Percentiles rank a stretch among this genome's conserved stretches.
Conservation (phyloP, 2,329 filamentous ascomycete species). For the Colletotrichum tamarilloi region DNA sequence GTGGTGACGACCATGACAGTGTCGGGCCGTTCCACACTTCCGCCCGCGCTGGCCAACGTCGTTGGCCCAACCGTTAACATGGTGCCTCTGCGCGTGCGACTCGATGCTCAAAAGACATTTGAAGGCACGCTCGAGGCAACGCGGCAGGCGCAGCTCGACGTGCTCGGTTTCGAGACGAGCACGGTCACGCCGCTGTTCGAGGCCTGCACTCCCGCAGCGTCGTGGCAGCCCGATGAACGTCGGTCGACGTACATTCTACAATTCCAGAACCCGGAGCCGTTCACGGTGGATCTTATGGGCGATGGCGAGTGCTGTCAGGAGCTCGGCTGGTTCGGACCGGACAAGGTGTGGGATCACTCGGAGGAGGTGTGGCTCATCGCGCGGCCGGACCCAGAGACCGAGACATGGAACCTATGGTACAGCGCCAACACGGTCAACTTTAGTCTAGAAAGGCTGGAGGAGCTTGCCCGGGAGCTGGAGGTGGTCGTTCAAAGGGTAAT, state of each 20-base stretch:
- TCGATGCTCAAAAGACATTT: slow-evolving; percentile 35
- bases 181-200: background rate
- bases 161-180: background rate
- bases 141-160: background rate
- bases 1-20: background rate
- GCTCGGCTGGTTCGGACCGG: background rate
- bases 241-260: background rate
- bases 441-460: background rate
- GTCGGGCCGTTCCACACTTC: background rate
- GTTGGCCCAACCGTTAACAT: slow-evolving; percentile 55
- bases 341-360: background rate
- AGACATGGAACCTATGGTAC: background rate
- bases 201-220: background rate
- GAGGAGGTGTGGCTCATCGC: background rate
- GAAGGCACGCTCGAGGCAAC: background rate
- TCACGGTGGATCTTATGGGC: background rate
- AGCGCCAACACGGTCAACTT: background rate
- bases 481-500: background rate
- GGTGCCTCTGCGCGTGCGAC: slow-evolving; percentile 51
- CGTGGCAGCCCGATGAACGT: background rate
- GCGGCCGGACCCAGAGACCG: background rate
- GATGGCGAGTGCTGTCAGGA: background rate
- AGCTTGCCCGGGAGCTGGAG: background rate
- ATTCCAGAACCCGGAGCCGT: background rate
- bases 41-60: background rate